phyloP scores from a whole-genome alignment of 768 basidiomycete genomes.

The Naematelia aurantialba region DNA sequence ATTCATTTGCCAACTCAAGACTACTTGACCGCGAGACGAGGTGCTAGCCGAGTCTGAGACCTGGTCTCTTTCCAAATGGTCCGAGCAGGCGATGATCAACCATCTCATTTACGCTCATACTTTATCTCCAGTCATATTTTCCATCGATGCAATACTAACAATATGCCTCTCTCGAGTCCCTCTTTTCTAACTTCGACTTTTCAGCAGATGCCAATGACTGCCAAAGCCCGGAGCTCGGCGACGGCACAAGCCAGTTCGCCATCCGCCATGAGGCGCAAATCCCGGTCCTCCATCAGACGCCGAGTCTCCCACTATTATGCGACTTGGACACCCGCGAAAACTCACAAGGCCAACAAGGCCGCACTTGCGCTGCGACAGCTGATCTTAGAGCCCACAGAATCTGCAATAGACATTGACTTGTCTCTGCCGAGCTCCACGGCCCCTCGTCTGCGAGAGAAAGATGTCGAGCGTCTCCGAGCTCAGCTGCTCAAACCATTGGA shows the following conservation, averaged over 20 bases:
- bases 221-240: too few species aligned
- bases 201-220: too few species aligned
- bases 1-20: too few species aligned
- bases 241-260: too few species aligned
- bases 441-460: slow-evolving; percentile 16
- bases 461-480: slow-evolving; percentile 21
- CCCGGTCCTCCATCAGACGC: not conserved
- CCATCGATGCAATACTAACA: too few species aligned
- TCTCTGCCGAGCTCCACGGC: not conserved
- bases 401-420: not conserved
- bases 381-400: slow-evolving; percentile 16
- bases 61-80: not conserved
- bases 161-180: too few species aligned
- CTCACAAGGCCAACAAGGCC: slow-evolving; percentile 19
- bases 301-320: not conserved
- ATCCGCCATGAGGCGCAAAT: not conserved
- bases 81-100: not conserved
- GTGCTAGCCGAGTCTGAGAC: not conserved
- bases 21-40: too few species aligned
- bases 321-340: not conserved
- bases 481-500: slow-evolving; percentile 23
- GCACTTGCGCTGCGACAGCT: slow-evolving; percentile 20
- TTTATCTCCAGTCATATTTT: too few species aligned
- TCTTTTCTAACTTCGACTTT: too few species aligned
- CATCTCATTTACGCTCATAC: too few species aligned